These are phyloP conservation scores for Dactylellina haptotyla DNA, from an alignment of 2,329 filamentous ascomycete species.

Conservation along the genomic window DNA sequence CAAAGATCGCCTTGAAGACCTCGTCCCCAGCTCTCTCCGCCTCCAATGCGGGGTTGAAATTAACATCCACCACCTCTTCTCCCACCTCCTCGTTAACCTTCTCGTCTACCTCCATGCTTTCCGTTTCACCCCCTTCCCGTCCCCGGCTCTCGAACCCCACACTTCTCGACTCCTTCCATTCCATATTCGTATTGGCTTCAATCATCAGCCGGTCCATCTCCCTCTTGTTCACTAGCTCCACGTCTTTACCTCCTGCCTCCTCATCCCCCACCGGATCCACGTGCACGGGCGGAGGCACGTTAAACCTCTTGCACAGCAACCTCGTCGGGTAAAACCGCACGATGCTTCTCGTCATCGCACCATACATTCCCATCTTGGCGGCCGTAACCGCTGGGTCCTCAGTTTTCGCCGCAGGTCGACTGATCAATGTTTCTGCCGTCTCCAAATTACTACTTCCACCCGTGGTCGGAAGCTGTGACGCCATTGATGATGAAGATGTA, in stretches of 20 bases:
- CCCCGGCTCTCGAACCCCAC: slow-evolving; percentile 38
- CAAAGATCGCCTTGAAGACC: slow-evolving; percentile 92
- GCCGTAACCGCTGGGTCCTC: slow-evolving; percentile 85
- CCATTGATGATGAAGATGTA: slow-evolving; percentile 73
- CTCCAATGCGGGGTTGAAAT: slow-evolving; percentile 63
- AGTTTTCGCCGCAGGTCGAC: slow-evolving; percentile 68
- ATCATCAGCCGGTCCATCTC: slow-evolving; percentile 54
- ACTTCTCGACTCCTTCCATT: slow-evolving; percentile 30
- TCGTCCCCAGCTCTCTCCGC: slow-evolving; percentile 78
- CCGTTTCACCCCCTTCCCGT: slow-evolving; percentile 56
- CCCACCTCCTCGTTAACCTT: not conserved
- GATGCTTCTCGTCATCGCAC: slow-evolving; percentile 79
- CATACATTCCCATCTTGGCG: slow-evolving; percentile 91
- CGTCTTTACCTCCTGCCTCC: slow-evolving; percentile 70
- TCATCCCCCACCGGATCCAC: slow-evolving; percentile 66
- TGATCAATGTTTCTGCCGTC: slow-evolving; percentile 61
- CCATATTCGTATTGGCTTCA: slow-evolving; percentile 48
- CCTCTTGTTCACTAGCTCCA: slow-evolving; percentile 65
- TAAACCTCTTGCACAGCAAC: slow-evolving; percentile 93
- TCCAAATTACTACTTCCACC: slow-evolving; percentile 55
- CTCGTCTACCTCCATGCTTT: slow-evolving; percentile 16
- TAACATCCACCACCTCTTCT: slow-evolving; percentile 11
- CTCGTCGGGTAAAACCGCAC: slow-evolving; percentile 81
- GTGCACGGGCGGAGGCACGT: slow-evolving; percentile 79
- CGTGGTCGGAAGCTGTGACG: slow-evolving; percentile 58